Evolutionary conservation across 1,284 basidiomycete species (phyloP).

Genomic region (Neolentinus lepideus): DNA sequence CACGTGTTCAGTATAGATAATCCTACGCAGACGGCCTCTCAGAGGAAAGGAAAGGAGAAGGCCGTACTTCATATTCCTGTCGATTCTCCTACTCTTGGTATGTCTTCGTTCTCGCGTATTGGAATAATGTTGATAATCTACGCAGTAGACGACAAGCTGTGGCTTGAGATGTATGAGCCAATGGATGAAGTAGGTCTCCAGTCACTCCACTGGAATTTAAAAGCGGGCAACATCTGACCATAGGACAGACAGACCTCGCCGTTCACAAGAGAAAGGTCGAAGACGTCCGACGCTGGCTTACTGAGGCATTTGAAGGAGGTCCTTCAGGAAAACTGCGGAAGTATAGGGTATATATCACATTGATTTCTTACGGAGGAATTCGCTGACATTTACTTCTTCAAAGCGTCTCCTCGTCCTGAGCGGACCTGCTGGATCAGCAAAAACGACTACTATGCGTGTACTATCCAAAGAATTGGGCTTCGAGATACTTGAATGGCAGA

Average conservation of each 20-base stretch:
- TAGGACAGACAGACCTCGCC: conserved; percentile 66
- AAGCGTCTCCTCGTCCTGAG: conserved; percentile 83
- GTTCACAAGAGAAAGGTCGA: conserved; percentile 86
- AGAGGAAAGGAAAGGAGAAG: conserved; percentile 41
- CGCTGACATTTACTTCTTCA: not conserved
- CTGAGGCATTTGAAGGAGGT: conserved; percentile 74
- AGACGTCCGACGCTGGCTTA: conserved; percentile 81
- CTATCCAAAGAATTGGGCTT: conserved; percentile 72
- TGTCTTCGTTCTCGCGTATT: conserved; percentile 1
- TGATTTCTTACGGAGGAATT: conserved; percentile 1
- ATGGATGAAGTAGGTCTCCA: conserved; percentile 42
- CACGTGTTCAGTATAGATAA: conserved; percentile 6
- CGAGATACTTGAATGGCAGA: conserved; percentile 86
- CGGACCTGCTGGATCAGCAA: conserved; percentile 87
- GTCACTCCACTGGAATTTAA: conserved; percentile 1
- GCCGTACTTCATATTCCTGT: not conserved
- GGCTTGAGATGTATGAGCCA: conserved; percentile 78
- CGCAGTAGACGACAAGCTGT: conserved; percentile 43
- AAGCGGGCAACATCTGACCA: not conserved
- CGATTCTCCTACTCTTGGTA: not conserved
- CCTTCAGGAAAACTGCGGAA: conserved; percentile 59
- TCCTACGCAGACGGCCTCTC: conserved; percentile 10
- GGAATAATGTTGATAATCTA: not conserved
- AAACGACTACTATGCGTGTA: conserved; percentile 80
- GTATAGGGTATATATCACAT: conserved; percentile 58